These are phyloP conservation scores for Pythium myriotylum DNA, from an alignment of 352 stramenopile species.

Conservation along the genomic window DNA sequence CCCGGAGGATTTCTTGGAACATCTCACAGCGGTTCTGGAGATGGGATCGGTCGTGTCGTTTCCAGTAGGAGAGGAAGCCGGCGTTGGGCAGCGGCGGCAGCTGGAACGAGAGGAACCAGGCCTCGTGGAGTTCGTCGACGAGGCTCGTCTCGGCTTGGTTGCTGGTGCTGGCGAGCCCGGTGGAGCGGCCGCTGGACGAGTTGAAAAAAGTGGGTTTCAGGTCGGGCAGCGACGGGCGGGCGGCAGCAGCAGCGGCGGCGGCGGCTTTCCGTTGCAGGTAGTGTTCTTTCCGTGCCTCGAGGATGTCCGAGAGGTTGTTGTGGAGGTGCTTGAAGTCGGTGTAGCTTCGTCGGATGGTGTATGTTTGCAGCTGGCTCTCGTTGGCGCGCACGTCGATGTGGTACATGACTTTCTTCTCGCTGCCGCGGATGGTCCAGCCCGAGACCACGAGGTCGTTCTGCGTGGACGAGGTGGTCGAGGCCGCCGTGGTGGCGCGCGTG, in stretches of 20 bases:
- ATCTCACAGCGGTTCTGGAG: conserved; percentile 68
- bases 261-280: conserved; percentile 31
- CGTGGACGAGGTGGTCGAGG: conserved; percentile 14
- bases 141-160: conserved; percentile 1
- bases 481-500: conserved; percentile 17
- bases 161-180: not conserved
- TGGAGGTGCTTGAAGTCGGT: conserved; percentile 84
- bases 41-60: conserved; percentile 75
- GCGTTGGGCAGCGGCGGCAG: conserved; percentile 74
- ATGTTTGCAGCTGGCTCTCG: conserved; percentile 75
- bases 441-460: conserved; percentile 69
- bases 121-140: conserved; percentile 33
- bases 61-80: conserved; percentile 79
- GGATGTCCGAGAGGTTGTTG: conserved; percentile 59
- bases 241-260: not conserved
- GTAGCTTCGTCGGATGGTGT: conserved; percentile 86
- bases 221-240: conserved; percentile 5
- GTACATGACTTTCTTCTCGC: conserved; percentile 87
- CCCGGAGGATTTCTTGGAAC: conserved; percentile 75
- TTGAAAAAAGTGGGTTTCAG: conserved; percentile 2
- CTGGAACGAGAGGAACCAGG: conserved; percentile 57
- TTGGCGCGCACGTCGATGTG: conserved; percentile 83
- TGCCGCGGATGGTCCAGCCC: conserved; percentile 64
- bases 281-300: conserved; percentile 65
- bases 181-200: conserved; percentile 1